Percentiles rank a stretch among this genome's conserved stretches.
Conservation (phyloP, 805 yeast genomes). For the Myxozyma lipomycoides region DNA sequence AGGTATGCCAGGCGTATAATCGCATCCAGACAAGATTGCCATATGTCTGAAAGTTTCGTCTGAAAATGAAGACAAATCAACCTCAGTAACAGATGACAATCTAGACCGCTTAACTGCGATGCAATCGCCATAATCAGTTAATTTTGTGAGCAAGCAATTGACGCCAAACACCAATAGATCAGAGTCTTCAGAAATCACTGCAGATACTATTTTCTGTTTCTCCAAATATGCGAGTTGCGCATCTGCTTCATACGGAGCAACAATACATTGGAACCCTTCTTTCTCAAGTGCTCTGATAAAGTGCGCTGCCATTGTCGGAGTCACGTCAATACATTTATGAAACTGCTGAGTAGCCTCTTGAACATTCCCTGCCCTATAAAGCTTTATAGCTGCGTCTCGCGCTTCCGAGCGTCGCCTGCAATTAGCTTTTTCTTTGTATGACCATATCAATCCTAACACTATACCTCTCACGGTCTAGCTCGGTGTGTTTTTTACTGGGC, state of each 20-base stretch:
- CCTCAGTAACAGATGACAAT: constrained; percentile 47
- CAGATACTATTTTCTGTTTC: constrained; percentile 67
- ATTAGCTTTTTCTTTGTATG: not conserved
- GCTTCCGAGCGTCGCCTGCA: constrained; percentile 51
- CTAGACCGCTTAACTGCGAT: constrained; percentile 60
- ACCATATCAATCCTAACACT: not conserved
- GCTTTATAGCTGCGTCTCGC: constrained; percentile 50
- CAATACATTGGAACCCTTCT: constrained; percentile 62
- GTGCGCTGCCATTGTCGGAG: constrained; percentile 86
- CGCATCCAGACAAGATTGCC: constrained; percentile 95
- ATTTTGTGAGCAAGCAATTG: constrained; percentile 65
- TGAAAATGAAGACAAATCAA: constrained; percentile 49
- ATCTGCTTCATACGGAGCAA: constrained; percentile 98
- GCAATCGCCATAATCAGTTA: constrained; percentile 65
- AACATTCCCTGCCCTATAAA: constrained; percentile 51
- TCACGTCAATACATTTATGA: constrained; percentile 77
- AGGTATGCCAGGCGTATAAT: constrained; percentile 82
- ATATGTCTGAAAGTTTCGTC: constrained; percentile 62
- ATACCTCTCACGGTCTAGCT: constrained; percentile 52
- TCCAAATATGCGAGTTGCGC: constrained; percentile 93
- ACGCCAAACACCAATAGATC: constrained; percentile 91
- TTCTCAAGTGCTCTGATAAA: constrained; percentile 62
- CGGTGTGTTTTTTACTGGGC: constrained; percentile 74
- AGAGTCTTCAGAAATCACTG: constrained; percentile 89
- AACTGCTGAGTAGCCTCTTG: constrained; percentile 62